Base-by-base conservation (phyloP, 164 flowering plant species). In the Liriodendron chinense region DNA sequence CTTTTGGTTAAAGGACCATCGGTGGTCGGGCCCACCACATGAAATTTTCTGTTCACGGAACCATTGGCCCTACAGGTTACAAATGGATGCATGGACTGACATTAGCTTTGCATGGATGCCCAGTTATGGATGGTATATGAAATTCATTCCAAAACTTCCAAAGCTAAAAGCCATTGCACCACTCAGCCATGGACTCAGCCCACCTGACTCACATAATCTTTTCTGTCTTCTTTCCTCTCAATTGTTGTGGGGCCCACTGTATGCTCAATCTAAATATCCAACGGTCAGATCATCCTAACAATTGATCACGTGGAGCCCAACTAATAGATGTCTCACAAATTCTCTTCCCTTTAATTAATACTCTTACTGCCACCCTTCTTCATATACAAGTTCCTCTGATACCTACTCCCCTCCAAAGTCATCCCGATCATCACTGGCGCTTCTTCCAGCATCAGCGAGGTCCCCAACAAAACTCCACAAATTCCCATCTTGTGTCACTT, bases 381-480 rank as follows among this genome's bases (percentile, higher is more conserved):
- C 6, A 7, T 61, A 20, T 75, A 18, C 57, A 75, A 69, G 67
- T 50, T 23, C 66, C 10, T 75, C 67, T 48, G 20, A 2, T 59
- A 3, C 66, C 10, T n/a, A 69, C 66, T 18, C 0, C 43, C 23
- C 16, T 34, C 43, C 43, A 75, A 75, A 59, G 77, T 75, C 16
- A 68, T 69, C 13, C 66, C n/a, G n/a, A n/a, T 75, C 67, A 59
- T 75, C 66, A 75, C 77, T 4, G 77, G 77, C 12, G 77, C 77
- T 53, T 75, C 77, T 21, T 68, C 77, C n/a, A 72, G 77, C 68
- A 68, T 75, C 23, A 72, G 77, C 10, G 72, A 75, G 77, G 77
- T 75, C 14, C 18, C 26, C 9, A 43, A 21, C n/a, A n/a, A n/a
- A n/a, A n/a, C n/a, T n/a, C n/a, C n/a, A 7, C 13, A 50, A 50